Percentiles rank a stretch among this genome's conserved stretches.
phyloP scores from a whole-genome alignment of 164 flowering plant species.

The Umbilicus rupestris region DNA sequence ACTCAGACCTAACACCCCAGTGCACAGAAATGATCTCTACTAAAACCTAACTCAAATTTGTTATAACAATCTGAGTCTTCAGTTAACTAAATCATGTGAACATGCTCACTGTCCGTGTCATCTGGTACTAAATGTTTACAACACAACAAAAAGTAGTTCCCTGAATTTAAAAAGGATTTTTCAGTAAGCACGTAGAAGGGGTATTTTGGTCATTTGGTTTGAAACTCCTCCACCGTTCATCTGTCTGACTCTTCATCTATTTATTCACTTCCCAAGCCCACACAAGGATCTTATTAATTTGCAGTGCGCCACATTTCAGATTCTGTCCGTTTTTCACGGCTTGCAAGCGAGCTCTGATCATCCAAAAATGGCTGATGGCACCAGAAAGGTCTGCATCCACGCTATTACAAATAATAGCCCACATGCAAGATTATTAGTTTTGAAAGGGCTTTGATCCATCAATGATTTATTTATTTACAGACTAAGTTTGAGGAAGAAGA shows the following conservation, averaged over 20 bases:
- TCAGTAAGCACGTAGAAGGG: background rate
- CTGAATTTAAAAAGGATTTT: background rate
- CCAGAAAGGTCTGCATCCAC: conserved; percentile 29
- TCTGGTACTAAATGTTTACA: background rate
- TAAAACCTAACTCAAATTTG: background rate
- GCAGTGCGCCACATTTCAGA: conserved; percentile 7
- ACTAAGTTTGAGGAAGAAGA: conserved; percentile 28
- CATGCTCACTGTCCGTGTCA: conserved; percentile 4
- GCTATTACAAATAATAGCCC: background rate
- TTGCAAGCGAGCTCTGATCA: background rate
- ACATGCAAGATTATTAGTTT: background rate
- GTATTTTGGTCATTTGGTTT: background rate
- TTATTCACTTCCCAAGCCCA: background rate
- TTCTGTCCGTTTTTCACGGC: background rate
- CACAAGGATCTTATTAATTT: background rate
- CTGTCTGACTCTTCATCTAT: background rate
- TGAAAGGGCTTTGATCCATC: background rate
- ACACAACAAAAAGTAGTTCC: background rate
- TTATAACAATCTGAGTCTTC: background rate
- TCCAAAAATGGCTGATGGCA: conserved; percentile 32
- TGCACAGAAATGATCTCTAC: background rate
- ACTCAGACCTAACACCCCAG: background rate
- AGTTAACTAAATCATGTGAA: background rate
- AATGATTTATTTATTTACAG: conserved; percentile 15
- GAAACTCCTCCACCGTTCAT: background rate